phyloP scores from a whole-genome alignment of 2,329 filamentous ascomycete species.

The Penicillium sp. region DNA sequence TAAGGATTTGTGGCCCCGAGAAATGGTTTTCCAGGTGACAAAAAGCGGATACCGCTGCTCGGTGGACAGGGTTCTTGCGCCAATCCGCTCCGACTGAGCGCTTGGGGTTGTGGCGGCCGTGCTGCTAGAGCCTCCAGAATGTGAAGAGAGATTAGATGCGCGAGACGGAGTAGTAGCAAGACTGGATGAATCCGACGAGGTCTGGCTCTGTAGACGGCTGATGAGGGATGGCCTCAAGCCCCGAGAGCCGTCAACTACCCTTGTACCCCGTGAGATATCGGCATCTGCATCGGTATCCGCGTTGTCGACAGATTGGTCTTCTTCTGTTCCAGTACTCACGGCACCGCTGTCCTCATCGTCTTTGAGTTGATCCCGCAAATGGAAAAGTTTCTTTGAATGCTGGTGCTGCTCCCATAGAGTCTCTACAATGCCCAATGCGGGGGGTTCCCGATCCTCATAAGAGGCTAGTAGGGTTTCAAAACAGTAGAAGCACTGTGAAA shows the following conservation, averaged over 20 bases:
- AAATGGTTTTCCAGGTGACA: slow-evolving; percentile 85
- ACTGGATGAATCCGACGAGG: slow-evolving; percentile 36
- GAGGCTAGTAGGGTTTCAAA: slow-evolving; percentile 79
- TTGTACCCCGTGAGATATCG: slow-evolving; percentile 3
- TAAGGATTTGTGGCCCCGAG: slow-evolving; percentile 59
- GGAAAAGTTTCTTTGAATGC: slow-evolving; percentile 35
- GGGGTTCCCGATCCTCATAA: slow-evolving; percentile 62
- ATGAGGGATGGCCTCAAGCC: slow-evolving; percentile 29
- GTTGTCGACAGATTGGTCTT: slow-evolving; percentile 18
- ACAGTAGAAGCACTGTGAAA: slow-evolving; percentile 83
- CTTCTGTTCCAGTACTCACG: slow-evolving; percentile 13
- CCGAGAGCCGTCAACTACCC: slow-evolving; percentile 11
- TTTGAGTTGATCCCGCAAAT: slow-evolving; percentile 20
- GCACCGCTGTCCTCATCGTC: slow-evolving; percentile 26
- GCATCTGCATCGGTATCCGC: slow-evolving; percentile 25
- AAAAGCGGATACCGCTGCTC: slow-evolving; percentile 66
- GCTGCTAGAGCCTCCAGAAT: slow-evolving; percentile 37
- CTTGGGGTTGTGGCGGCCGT: slow-evolving; percentile 42
- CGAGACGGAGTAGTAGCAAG: slow-evolving; percentile 39
- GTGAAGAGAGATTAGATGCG: slow-evolving; percentile 45
- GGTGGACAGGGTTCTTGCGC: slow-evolving; percentile 28
- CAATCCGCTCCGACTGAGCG: slow-evolving; percentile 29
- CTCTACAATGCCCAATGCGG: slow-evolving; percentile 64
- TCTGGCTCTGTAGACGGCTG: slow-evolving; percentile 29
- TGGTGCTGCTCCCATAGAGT: slow-evolving; percentile 57